Percentiles rank a stretch among this genome's conserved stretches.
Conservation (phyloP, 768 basidiomycete genomes). For the Tricholoma furcatifolium region DNA sequence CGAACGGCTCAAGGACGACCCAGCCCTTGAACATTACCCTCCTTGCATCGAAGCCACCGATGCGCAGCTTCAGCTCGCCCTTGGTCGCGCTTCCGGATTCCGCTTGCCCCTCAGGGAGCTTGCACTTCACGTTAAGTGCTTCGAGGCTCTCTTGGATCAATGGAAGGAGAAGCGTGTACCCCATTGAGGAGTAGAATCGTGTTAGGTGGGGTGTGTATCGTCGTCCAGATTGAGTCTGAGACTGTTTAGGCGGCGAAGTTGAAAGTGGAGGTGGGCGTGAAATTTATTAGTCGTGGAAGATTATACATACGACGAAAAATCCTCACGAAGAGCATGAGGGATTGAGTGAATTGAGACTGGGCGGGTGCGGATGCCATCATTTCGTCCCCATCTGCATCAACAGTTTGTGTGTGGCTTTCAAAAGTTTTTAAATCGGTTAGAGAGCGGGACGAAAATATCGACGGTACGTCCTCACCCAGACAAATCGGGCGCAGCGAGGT, state of each 20-base stretch:
- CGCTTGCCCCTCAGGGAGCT: slow-evolving; percentile 27
- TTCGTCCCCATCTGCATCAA: slow-evolving; percentile 46
- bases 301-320: too few species aligned
- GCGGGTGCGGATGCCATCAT: slow-evolving; percentile 57
- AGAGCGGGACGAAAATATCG: too few species aligned
- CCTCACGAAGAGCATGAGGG: slow-evolving; percentile 78
- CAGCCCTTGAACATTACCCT: slow-evolving; percentile 70
- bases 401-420: neutral
- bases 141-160: slow-evolving; percentile 57
- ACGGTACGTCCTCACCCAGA: slow-evolving; percentile 7
- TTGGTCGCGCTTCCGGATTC: slow-evolving; percentile 11
- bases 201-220: slow-evolving; percentile 77
- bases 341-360: slow-evolving; percentile 76
- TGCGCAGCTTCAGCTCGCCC: slow-evolving; percentile 41
- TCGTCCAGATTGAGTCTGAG: slow-evolving; percentile 75
- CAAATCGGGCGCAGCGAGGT: slow-evolving; percentile 61
- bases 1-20: slow-evolving; percentile 68
- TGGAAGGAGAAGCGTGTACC: slow-evolving; percentile 49
- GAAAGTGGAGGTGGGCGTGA: neutral
- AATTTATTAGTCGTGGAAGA: slow-evolving; percentile 13
- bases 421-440: neutral
- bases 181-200: slow-evolving; percentile 70
- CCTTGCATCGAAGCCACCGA: slow-evolving; percentile 70
- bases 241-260: slow-evolving; percentile 40
- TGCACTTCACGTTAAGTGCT: slow-evolving; percentile 47